Evolutionary conservation across 139 green algal species (phyloP), one percentile per base, ranked within the genome.

Genomic region (Klebsormidium nitens): DNA sequence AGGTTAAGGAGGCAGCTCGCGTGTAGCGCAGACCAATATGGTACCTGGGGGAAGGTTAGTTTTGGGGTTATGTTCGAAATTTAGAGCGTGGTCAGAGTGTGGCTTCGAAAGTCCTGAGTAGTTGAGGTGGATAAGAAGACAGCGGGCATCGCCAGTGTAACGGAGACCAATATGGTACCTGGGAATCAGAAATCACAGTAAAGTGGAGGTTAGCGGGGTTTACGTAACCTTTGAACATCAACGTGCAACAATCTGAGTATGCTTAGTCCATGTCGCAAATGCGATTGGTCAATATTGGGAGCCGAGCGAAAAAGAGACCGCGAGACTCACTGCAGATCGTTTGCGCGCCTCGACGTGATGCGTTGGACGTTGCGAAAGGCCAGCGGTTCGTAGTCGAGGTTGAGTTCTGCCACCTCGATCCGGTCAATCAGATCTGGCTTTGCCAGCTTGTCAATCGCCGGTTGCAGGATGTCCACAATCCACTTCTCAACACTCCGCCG

Each of bases 341-440:
- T 75, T 28, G 64, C 36, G 26, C 64, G 36, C 14, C 91, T 69
- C 74, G 82, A 91, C 66, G 86, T 89, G 60, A 92, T 80, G 1
- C 90, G 79, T 2, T 89, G 72, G 84, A 97, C 95, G 82, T 96
- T 95, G 57, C 49, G 76, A 69, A 97, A 92, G 52, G 84, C 85
- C 36, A 93, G 90, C 19, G 92, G 89, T 75, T 97, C 92, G 71
- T 97, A 90, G 67, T 96, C 91, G 37, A 97, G 83, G 0, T 88
- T 96, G 69, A 97, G 83, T 84, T 96, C 91, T 31, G 88, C 71
- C 59, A 97, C 91, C 36, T 89, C 85, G 39, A 97, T 82, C 2
- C 91, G 76, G 75, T 89, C 84, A 29, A 89, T 49, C 44, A 80
- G 49, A 8, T 3, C 6, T 29, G 73, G 65, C 34, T 67, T 66